Conservation (phyloP, 1,284 basidiomycete species). For the Microstroma glucosiphilum region DNA sequence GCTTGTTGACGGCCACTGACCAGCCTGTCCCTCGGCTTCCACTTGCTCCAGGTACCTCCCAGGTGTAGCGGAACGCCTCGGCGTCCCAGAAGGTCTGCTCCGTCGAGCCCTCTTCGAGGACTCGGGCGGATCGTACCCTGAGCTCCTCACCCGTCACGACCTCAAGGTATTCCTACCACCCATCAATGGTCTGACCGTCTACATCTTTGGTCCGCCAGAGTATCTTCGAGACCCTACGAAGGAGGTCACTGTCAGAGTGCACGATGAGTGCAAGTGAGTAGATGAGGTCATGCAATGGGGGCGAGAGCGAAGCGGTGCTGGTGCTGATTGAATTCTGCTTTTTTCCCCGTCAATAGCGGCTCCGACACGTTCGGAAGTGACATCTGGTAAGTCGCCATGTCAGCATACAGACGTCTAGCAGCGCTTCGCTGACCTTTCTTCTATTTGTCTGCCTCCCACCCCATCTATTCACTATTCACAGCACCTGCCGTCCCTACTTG, state of each 20-base stretch:
- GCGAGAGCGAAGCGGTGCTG: slow-evolving; percentile 67
- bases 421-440: too few species aligned
- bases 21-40: too few species aligned
- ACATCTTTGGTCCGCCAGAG: slow-evolving; percentile 65
- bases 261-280: slow-evolving; percentile 62
- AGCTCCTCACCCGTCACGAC: slow-evolving; percentile 87
- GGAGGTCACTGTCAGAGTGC: slow-evolving; percentile 82
- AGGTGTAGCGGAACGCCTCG: slow-evolving; percentile 56
- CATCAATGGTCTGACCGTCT: slow-evolving; percentile 83
- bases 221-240: slow-evolving; percentile 52
- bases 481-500: background rate
- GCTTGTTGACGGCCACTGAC: too few species aligned
- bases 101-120: slow-evolving; percentile 88
- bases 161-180: slow-evolving; percentile 93
- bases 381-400: slow-evolving; percentile 59
- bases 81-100: slow-evolving; percentile 67
- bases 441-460: too few species aligned
- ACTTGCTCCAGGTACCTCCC: slow-evolving; percentile 80
- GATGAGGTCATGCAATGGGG: slow-evolving; percentile 61
- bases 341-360: too few species aligned
- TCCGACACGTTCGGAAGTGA: slow-evolving; percentile 58
- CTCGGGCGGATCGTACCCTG: slow-evolving; percentile 87
- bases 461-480: too few species aligned
- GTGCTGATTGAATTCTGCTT: slow-evolving; percentile 80
- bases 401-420: too few species aligned